These are phyloP conservation scores for Cryptosporidium viatorum DNA, from an alignment of 169 alveolate genomes.

Conservation along the genomic window DNA sequence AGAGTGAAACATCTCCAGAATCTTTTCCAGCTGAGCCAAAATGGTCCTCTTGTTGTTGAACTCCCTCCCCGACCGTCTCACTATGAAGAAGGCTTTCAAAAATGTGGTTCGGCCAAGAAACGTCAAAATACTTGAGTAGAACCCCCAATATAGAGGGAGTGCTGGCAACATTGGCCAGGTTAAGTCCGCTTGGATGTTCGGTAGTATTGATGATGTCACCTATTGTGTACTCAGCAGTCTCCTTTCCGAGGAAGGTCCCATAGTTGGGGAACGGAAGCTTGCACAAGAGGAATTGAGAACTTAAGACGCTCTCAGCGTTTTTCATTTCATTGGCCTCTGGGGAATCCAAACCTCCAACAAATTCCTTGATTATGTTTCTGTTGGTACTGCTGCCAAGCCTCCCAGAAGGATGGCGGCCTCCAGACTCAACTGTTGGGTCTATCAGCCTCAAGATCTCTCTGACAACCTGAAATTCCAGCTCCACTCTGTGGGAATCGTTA, in stretches of 20 bases:
- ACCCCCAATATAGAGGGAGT: slow-evolving; percentile 62
- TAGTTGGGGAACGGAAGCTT: slow-evolving; percentile 31
- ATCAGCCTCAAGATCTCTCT: slow-evolving; percentile 44
- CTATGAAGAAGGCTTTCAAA: slow-evolving; percentile 21
- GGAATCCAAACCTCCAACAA: background rate
- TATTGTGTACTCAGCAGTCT: slow-evolving; percentile 10
- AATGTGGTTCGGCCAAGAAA: slow-evolving; percentile 46
- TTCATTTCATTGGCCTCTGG: slow-evolving; percentile 23
- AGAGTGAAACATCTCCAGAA: slow-evolving; percentile 21
- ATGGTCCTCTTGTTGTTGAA: background rate
- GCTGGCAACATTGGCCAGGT: slow-evolving; percentile 70
- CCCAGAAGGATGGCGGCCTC: background rate
- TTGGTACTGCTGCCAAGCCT: background rate
- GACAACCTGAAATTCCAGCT: slow-evolving; percentile 32
- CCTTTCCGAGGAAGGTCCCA: slow-evolving; percentile 24
- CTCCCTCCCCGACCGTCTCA: background rate
- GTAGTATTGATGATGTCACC: slow-evolving; percentile 36
- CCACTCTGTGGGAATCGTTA: slow-evolving; percentile 46
- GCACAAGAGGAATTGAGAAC: slow-evolving; percentile 12
- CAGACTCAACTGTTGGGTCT: slow-evolving; percentile 17
- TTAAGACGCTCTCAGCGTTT: slow-evolving; percentile 21
- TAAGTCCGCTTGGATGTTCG: slow-evolving; percentile 66
- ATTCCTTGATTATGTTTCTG: background rate
- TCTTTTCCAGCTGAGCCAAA: background rate
- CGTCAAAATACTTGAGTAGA: slow-evolving; percentile 42